Percentiles rank a stretch among this genome's conserved stretches.
Evolutionary conservation across 2,329 filamentous ascomycete genomes (phyloP).

Genomic region (Pyrenophora seminiperda): DNA sequence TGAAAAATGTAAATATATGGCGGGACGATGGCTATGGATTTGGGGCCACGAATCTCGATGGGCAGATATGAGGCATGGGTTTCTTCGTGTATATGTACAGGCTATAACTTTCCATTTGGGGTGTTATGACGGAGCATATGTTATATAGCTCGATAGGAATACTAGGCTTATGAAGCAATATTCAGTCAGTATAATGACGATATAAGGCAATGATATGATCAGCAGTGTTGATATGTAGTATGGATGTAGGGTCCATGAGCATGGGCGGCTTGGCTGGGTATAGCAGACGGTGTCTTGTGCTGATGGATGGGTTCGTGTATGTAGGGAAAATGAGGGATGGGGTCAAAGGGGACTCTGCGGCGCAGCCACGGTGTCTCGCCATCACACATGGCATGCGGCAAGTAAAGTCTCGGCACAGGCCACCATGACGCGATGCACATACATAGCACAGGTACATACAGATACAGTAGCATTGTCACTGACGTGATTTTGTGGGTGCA

Average conservation of each 20-base stretch:
- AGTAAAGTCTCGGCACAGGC: too few relatives aligned
- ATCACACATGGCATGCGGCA: too few relatives aligned
- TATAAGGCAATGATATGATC: neutral
- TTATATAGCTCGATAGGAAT: neutral
- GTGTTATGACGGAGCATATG: neutral
- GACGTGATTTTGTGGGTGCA: neutral
- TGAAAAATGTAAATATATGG: neutral
- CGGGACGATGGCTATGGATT: conserved; percentile 2
- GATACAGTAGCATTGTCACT: neutral
- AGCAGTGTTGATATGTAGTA: neutral
- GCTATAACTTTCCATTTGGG: neutral
- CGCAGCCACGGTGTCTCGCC: too few relatives aligned
- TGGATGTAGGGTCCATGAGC: too few relatives aligned
- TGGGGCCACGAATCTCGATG: conserved; percentile 7
- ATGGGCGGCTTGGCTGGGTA: too few relatives aligned
- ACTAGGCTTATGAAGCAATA: neutral
- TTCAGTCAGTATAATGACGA: neutral
- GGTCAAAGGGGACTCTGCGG: too few relatives aligned
- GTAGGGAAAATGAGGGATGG: too few relatives aligned
- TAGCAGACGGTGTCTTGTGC: too few relatives aligned
- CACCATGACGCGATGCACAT: too few relatives aligned
- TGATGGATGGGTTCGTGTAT: too few relatives aligned
- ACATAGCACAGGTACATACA: too few relatives aligned
- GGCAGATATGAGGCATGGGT: neutral
- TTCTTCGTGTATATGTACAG: conserved; percentile 1